Evolutionary conservation across 1,284 basidiomycete species (phyloP).

Genomic region (Marasmius fiardii): DNA sequence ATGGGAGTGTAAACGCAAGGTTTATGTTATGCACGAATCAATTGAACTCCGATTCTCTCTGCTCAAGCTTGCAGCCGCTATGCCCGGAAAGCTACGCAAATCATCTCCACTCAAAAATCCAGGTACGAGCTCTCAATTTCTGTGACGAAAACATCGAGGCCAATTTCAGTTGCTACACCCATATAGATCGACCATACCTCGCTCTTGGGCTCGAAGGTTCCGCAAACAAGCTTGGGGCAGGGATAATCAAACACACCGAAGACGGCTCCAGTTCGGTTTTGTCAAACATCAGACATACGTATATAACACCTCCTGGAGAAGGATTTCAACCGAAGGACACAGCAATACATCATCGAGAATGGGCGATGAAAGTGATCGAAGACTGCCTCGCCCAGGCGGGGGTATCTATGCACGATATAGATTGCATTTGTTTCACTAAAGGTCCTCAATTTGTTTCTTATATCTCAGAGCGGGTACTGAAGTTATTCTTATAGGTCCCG

Average conservation of each 20-base stretch:
- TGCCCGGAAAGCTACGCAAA: constrained; percentile 32
- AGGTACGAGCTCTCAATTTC: constrained; percentile 20
- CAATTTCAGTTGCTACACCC: not conserved
- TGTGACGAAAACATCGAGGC: not conserved
- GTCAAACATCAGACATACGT: constrained; percentile 92
- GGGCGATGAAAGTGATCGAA: constrained; percentile 83
- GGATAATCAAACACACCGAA: constrained; percentile 82
- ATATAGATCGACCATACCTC: constrained; percentile 56
- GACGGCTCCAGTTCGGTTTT: constrained; percentile 70
- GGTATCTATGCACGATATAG: constrained; percentile 73
- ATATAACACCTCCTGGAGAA: constrained; percentile 97
- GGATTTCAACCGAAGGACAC: constrained; percentile 97
- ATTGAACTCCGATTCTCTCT: constrained; percentile 1
- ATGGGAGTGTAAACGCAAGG: not conserved
- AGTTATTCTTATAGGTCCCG: constrained; percentile 65
- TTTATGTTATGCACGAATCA: no score
- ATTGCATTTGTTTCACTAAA: constrained; percentile 98
- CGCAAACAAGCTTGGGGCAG: constrained; percentile 98
- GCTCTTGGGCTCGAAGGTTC: constrained; percentile 92
- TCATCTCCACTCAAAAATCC: constrained; percentile 29
- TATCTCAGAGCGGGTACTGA: not conserved
- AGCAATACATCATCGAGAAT: constrained; percentile 93
- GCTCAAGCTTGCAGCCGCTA: constrained; percentile 10
- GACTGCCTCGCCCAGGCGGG: constrained; percentile 77
- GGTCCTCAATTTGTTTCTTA: constrained; percentile 40